Evolutionary conservation across 2,329 filamentous ascomycete species (phyloP).

Genomic region (Stemphylium beticola): DNA sequence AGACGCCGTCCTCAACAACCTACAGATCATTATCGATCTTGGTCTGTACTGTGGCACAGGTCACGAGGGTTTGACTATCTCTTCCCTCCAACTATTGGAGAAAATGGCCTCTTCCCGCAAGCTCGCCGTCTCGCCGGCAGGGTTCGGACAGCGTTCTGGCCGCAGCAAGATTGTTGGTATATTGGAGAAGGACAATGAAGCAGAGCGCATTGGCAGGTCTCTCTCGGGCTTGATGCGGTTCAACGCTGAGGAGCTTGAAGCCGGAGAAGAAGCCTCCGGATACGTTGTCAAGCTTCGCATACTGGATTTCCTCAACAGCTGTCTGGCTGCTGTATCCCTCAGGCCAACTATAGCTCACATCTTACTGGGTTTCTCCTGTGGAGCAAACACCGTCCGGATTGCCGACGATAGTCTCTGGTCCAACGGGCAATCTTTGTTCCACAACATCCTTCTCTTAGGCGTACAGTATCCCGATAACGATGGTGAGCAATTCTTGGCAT

Average conservation of each 20-base stretch:
- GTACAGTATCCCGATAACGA: slow-evolving; percentile 71
- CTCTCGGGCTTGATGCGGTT: slow-evolving; percentile 72
- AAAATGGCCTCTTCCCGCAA: slow-evolving; percentile 85
- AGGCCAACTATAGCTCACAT: slow-evolving; percentile 89
- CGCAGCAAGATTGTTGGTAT: slow-evolving; percentile 87
- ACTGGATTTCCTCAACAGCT: slow-evolving; percentile 83
- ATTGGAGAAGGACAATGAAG: slow-evolving; percentile 80
- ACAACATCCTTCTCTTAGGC: slow-evolving; percentile 76
- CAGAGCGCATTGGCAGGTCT: slow-evolving; percentile 77
- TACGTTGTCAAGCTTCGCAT: slow-evolving; percentile 85
- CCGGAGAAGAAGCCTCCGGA: slow-evolving; percentile 70
- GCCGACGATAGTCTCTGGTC: slow-evolving; percentile 74
- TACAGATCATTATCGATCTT: slow-evolving; percentile 79
- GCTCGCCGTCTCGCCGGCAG: slow-evolving; percentile 73
- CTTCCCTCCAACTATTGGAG: slow-evolving; percentile 81
- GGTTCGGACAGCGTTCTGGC: slow-evolving; percentile 66
- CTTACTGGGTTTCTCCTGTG: slow-evolving; percentile 84
- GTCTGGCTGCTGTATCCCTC: slow-evolving; percentile 74
- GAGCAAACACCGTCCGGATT: slow-evolving; percentile 71
- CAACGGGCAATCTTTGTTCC: slow-evolving; percentile 77
- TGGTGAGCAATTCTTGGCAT: slow-evolving; percentile 49
- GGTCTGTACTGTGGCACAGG: slow-evolving; percentile 86
- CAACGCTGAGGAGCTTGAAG: slow-evolving; percentile 73
- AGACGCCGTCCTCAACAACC: slow-evolving; percentile 82
- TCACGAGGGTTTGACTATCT: slow-evolving; percentile 79